These are phyloP conservation scores for Chlamydomonas incerta DNA, from an alignment of 139 green algal species.

Conservation along the genomic window DNA sequence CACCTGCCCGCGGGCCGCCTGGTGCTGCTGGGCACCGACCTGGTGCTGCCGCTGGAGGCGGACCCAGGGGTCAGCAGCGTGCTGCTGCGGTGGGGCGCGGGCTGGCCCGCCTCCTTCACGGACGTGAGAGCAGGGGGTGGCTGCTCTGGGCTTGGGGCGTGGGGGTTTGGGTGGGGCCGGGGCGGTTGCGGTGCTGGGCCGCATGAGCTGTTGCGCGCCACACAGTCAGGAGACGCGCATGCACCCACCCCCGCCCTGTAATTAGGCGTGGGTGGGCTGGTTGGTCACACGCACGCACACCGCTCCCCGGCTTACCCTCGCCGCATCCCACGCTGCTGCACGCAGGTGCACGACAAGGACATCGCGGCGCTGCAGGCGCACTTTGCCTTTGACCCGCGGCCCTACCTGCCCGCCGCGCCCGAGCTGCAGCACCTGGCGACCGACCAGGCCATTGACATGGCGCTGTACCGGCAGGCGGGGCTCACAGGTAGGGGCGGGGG, in stretches of 20 bases:
- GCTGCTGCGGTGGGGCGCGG: slow-evolving; percentile 18
- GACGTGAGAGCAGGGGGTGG: slow-evolving; percentile 1
- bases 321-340: too few species aligned
- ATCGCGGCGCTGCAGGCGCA: background rate
- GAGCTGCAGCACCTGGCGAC: background rate
- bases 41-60: slow-evolving; percentile 35
- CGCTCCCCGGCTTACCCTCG: too few species aligned
- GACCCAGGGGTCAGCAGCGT: background rate
- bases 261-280: too few species aligned
- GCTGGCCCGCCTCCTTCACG: slow-evolving; percentile 2
- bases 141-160: too few species aligned
- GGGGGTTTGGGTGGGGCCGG: background rate
- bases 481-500: background rate
- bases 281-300: too few species aligned
- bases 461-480: slow-evolving; percentile 21
- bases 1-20: slow-evolving; percentile 5
- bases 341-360: slow-evolving; percentile 40
- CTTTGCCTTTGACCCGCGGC: slow-evolving; percentile 18
- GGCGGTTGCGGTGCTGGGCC: too few species aligned
- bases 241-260: too few species aligned
- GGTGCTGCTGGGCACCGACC: slow-evolving; percentile 24
- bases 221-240: background rate
- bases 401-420: background rate
- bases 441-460: background rate
- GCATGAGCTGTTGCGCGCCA: too few species aligned